Percentiles rank a stretch among this genome's conserved stretches.
Conservation (phyloP, 768 basidiomycete genomes). For the Amanita rubescens region DNA sequence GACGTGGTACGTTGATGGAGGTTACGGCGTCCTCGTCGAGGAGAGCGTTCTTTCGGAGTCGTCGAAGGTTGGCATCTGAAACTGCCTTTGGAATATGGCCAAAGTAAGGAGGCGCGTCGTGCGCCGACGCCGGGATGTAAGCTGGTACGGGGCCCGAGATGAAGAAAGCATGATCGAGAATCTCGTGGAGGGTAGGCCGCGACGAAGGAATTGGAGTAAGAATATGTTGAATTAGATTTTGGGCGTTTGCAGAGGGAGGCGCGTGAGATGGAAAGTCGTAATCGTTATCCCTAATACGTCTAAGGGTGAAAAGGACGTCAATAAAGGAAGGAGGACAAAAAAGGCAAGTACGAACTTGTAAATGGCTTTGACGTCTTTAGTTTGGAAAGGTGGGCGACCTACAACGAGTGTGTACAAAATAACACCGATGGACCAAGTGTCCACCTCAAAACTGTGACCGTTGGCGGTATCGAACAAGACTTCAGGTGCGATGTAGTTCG, state of each 20-base stretch:
- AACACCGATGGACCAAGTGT: constrained; percentile 96
- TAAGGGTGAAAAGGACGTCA: constrained; percentile 19
- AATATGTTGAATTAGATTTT: constrained; percentile 75
- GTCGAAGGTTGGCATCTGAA: constrained; percentile 63
- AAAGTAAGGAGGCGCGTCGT: constrained; percentile 72
- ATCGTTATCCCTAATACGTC: constrained; percentile 88
- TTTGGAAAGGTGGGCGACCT: constrained; percentile 97
- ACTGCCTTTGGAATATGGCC: constrained; percentile 51
- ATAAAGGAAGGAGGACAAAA: neutral
- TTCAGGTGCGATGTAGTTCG: constrained; percentile 98
- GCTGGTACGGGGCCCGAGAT: constrained; percentile 71
- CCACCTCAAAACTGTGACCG: constrained; percentile 97
- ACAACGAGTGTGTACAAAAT: constrained; percentile 93
- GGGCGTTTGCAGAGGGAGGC: constrained; percentile 59
- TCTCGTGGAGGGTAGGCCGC: constrained; percentile 79
- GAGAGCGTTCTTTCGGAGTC: constrained; percentile 52
- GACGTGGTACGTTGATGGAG: constrained; percentile 35
- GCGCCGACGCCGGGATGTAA: constrained; percentile 73
- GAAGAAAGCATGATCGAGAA: constrained; percentile 83
- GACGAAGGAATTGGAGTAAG: constrained; percentile 77
- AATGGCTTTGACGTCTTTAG: constrained; percentile 94
- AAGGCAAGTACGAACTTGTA: constrained; percentile 57
- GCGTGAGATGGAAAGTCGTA: constrained; percentile 87
- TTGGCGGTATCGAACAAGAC: constrained; percentile 93
- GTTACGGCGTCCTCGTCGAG: constrained; percentile 56